These are phyloP conservation scores for Ophiocordyceps australis DNA, from an alignment of 2,329 filamentous ascomycete species.

Conservation along the genomic window DNA sequence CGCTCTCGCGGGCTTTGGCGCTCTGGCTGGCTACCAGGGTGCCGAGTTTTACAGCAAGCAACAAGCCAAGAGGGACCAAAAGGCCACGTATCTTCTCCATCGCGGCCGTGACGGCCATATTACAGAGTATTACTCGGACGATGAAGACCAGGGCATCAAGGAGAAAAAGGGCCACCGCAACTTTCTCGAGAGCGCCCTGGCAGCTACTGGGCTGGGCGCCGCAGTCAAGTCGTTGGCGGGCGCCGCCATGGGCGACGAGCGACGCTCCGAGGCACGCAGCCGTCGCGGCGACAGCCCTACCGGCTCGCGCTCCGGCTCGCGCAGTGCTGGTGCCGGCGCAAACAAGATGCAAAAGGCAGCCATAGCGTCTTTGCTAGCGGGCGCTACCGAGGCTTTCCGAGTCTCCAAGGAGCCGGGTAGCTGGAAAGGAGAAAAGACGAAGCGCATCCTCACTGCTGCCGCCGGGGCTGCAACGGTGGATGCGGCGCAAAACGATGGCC, in stretches of 20 bases:
- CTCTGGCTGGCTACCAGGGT: slow-evolving; percentile 44
- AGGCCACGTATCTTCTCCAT: slow-evolving; percentile 32
- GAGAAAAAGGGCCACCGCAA: slow-evolving; percentile 44
- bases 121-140: slow-evolving; percentile 36
- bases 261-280: slow-evolving; percentile 22
- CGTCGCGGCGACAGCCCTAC: slow-evolving; percentile 25
- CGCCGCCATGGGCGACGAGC: slow-evolving; percentile 22
- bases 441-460: slow-evolving; percentile 78
- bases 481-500: slow-evolving; percentile 50
- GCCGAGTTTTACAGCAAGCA: slow-evolving; percentile 45
- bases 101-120: slow-evolving; percentile 33
- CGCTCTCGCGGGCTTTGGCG: slow-evolving; percentile 44
- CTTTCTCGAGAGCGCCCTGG: slow-evolving; percentile 44
- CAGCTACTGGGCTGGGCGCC: slow-evolving; percentile 41
- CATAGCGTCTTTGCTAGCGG: slow-evolving; percentile 78
- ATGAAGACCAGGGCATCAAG: slow-evolving; percentile 23
- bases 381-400: slow-evolving; percentile 81
- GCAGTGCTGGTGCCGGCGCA: slow-evolving; percentile 25
- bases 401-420: slow-evolving; percentile 75
- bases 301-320: slow-evolving; percentile 34
- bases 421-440: slow-evolving; percentile 84
- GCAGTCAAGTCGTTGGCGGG: slow-evolving; percentile 42
- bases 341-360: slow-evolving; percentile 68
- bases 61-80: slow-evolving; percentile 35
- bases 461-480: slow-evolving; percentile 75